Conservation (phyloP, 1,139 yeast genomes). For the Scheffersomyces insectosa region DNA sequence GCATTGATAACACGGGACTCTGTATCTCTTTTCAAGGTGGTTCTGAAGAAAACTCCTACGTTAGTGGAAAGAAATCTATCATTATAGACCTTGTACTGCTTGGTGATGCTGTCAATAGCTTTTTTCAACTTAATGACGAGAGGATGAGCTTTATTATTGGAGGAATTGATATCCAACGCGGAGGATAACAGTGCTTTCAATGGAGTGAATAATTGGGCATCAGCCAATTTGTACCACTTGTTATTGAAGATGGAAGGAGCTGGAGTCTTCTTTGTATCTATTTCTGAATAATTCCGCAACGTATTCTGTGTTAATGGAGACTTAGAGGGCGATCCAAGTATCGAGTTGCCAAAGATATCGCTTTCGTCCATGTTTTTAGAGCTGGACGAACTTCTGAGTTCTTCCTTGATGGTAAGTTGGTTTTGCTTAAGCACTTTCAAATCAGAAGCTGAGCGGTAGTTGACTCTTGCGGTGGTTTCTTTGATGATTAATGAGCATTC, state of each 20-base stretch:
- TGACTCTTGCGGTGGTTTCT: slow-evolving; percentile 44
- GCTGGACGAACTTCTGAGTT: slow-evolving; percentile 7
- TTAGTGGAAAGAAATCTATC: slow-evolving; percentile 17
- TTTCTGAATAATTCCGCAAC: slow-evolving; percentile 2
- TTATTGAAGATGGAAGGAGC: slow-evolving; percentile 1
- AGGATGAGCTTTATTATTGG: neutral
- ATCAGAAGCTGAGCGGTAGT: slow-evolving; percentile 34
- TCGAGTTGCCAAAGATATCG: slow-evolving; percentile 37
- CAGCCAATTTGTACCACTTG: slow-evolving; percentile 10
- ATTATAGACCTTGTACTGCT: slow-evolving; percentile 4
- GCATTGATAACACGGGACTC: slow-evolving; percentile 61
- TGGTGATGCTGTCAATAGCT: neutral
- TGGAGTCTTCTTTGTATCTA: slow-evolving; percentile 3
- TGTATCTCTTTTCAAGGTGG: slow-evolving; percentile 54
- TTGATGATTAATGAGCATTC: slow-evolving; percentile 60
- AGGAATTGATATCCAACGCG: neutral
- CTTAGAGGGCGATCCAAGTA: slow-evolving; percentile 4
- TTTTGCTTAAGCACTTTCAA: slow-evolving; percentile 27
- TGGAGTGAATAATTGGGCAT: slow-evolving; percentile 13
- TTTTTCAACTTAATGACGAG: neutral
- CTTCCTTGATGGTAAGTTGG: slow-evolving; percentile 16
- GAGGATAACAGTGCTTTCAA: slow-evolving; percentile 9
- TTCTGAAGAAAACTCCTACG: slow-evolving; percentile 49
- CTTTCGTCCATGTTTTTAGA: slow-evolving; percentile 12
- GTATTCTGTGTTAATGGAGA: neutral